Conservation (phyloP, 768 basidiomycete genomes). For the Lepiota venenata region DNA sequence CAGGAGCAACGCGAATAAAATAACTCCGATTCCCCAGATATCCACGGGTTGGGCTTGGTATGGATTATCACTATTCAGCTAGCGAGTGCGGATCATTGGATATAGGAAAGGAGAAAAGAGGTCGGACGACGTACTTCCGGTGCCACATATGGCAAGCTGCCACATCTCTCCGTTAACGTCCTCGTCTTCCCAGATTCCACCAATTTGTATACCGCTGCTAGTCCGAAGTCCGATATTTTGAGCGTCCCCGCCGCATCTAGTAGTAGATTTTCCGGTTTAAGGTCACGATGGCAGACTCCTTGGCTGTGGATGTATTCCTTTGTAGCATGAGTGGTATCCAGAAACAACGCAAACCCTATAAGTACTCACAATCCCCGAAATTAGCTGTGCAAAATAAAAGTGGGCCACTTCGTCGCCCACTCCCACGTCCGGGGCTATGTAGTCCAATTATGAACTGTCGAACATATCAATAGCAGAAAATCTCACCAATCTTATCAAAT, state of each 20-base stretch:
- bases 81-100: neutral
- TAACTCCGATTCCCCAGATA: conserved; percentile 94
- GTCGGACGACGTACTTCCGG: conserved; percentile 64
- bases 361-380: conserved; percentile 76
- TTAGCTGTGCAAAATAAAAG: conserved; percentile 83
- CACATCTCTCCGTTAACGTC: conserved; percentile 76
- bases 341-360: neutral
- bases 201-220: conserved; percentile 86
- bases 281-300: conserved; percentile 94
- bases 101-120: neutral
- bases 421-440: conserved; percentile 84
- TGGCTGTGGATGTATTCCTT: conserved; percentile 83
- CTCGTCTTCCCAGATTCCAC: conserved; percentile 79
- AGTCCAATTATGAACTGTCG: neutral
- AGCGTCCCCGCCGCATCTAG: conserved; percentile 80
- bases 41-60: conserved; percentile 94
- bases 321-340: neutral
- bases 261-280: conserved; percentile 95
- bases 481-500: conserved; percentile 96
- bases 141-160: conserved; percentile 91
- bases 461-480: neutral
- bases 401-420: conserved; percentile 86
- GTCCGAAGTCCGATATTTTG: conserved; percentile 94
- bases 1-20: conserved; percentile 84
- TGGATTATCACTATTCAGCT: conserved; percentile 65